Evolutionary conservation across 2,329 filamentous ascomycete genomes (phyloP), one percentile per base, ranked within the genome.

Genomic region (Metarhizium rileyi): DNA sequence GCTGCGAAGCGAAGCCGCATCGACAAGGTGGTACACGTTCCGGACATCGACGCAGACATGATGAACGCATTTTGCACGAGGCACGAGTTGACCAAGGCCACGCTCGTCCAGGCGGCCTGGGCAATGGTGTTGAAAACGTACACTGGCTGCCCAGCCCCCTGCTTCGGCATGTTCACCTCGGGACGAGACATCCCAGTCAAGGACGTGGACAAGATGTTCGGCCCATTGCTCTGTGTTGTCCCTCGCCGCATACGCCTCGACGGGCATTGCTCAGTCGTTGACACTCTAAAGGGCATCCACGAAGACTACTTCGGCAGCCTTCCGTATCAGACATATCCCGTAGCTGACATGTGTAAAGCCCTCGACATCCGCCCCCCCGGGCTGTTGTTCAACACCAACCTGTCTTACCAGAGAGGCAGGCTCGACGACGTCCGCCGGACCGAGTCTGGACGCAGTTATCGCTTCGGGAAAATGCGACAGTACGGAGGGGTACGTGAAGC

Each of bases 121-220:
- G 27, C 27, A 8, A 7, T 28, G 27, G 27, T 28, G 27, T 12
- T 28, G 8, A 7, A 28, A 28, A 28, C 8, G 27, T 28, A 28
- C 27, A 28, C 27, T 12, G 12, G n/a, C 7, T 20, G 42, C 4
- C 25, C 26, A 10, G 18, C 46, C 5, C 49, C 52, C 3, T 53
- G 51, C 26, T 52, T 55, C n/a, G 53, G 53, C 25, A 52, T 16
- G n/a, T 22, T 52, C 14, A 46, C 40, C 5, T 55, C 52, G 4
- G 53, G 53, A 10, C 45, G 53, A 9, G 50, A 55, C 40, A 26
- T 51, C 20, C 48, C 52, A 22, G 36, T 55, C 23, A 10, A 49
- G 7, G 35, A 44, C 27, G 41, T 52, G 1, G 36, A 52, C 4
- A 26, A 49, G 3, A 41, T 54, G 6, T 48, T 55, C 49, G 53